phyloP scores from a whole-genome alignment of 768 basidiomycete genomes.

The Pisolithus microcarpus region DNA sequence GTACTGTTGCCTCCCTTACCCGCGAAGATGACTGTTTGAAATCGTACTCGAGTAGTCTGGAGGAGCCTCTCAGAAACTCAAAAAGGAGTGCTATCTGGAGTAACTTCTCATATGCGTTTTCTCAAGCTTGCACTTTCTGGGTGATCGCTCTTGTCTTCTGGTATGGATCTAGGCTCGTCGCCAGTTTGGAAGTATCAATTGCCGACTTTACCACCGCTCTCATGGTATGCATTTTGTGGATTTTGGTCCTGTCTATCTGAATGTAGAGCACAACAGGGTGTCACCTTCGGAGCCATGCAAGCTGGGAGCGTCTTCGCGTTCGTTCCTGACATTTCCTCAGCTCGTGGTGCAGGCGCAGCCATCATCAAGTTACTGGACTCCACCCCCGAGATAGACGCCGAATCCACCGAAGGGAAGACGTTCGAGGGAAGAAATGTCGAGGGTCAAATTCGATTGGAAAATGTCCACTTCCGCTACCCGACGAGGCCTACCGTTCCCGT shows the following conservation, averaged over 20 bases:
- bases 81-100: slow-evolving; percentile 61
- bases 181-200: slow-evolving; percentile 44
- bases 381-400: slow-evolving; percentile 72
- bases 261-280: slow-evolving; percentile 46
- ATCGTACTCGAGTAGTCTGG: slow-evolving; percentile 64
- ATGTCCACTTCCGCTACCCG: slow-evolving; percentile 87
- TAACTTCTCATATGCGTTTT: slow-evolving; percentile 60
- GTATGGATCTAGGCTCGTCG: slow-evolving; percentile 62
- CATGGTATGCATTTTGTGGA: slow-evolving; percentile 45
- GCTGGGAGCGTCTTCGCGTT: slow-evolving; percentile 81
- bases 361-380: slow-evolving; percentile 74
- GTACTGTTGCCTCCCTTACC: slow-evolving; percentile 72
- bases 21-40: slow-evolving; percentile 73
- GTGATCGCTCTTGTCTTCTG: slow-evolving; percentile 82
- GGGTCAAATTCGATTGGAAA: slow-evolving; percentile 70
- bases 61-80: slow-evolving; percentile 59
- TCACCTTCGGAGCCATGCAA: slow-evolving; percentile 76
- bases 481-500: slow-evolving; percentile 81
- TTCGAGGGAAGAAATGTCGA: slow-evolving; percentile 37
- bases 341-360: slow-evolving; percentile 67
- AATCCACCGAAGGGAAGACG: slow-evolving; percentile 56
- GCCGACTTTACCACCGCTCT: slow-evolving; percentile 76
- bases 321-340: slow-evolving; percentile 85
- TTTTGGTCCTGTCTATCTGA: not conserved
- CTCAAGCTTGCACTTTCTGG: slow-evolving; percentile 70